Base-by-base conservation (phyloP, 208 protist species). In the Crithidia brevicula region DNA sequence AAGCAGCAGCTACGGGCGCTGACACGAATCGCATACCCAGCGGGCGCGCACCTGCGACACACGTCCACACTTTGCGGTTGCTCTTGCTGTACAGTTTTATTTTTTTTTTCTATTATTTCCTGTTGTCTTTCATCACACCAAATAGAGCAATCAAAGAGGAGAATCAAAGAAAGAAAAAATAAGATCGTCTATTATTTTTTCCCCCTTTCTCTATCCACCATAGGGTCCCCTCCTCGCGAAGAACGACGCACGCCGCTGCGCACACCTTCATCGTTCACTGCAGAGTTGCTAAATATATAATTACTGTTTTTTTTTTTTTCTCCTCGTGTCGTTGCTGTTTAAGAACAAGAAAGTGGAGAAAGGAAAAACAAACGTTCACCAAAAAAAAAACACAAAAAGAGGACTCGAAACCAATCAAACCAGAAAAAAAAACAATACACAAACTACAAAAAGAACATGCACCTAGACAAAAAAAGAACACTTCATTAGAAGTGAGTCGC, bases 381-480 rank as follows among this genome's bases (percentile, higher is more conserved):
- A 49, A 52, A 72, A 42, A 43, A 52, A 66, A 30, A 59, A 58
- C 43, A 60, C 15, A 20, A 49, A 58, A 59, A 11, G 50, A 69
- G 43, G 10, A 52, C 23, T 31, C 38, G 16, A 38, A 13, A 61
- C 4, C 31, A 18, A 62, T 10, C 46, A 18, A 34, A 33, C 58
- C 15, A 63, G 56, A 59, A 68, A 79, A 61, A 52, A 66, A 38
- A n/a, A n/a, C n/a, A n/a, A n/a, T n/a, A n/a, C n/a, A n/a, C n/a
- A n/a, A n/a, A n/a, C n/a, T n/a, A n/a, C n/a, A n/a, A n/a, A n/a
- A n/a, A n/a, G n/a, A n/a, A n/a, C n/a, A n/a, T n/a, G n/a, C n/a
- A n/a, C n/a, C n/a, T n/a, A n/a, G n/a, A n/a, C n/a, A n/a, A n/a
- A n/a, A n/a, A n/a, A n/a, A n/a, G n/a, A n/a, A n/a, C n/a, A n/a